These are phyloP conservation scores for Russula emetica DNA, from an alignment of 768 basidiomycete genomes.

Conservation along the genomic window DNA sequence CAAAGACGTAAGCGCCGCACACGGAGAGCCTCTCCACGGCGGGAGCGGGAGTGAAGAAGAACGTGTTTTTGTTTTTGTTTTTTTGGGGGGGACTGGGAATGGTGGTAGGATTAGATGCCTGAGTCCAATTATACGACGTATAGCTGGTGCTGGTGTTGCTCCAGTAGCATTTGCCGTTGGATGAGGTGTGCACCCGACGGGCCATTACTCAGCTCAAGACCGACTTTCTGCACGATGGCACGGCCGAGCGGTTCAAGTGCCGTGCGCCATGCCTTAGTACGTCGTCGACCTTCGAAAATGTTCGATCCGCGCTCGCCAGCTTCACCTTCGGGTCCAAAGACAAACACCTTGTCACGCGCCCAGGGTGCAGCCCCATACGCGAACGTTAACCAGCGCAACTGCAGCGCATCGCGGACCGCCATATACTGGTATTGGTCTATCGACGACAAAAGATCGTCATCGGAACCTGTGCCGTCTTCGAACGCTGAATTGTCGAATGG, in stretches of 20 bases:
- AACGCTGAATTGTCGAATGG: slow-evolving; percentile 34
- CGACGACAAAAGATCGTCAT: slow-evolving; percentile 52
- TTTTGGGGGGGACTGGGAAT: not conserved
- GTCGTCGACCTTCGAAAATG: slow-evolving; percentile 64
- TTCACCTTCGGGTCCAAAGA: slow-evolving; percentile 81
- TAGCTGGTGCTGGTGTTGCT: not conserved
- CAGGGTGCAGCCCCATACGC: slow-evolving; percentile 72
- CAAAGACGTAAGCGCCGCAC: too few species aligned
- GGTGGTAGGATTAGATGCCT: too few species aligned
- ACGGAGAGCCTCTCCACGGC: too few species aligned
- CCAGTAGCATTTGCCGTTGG: not conserved
- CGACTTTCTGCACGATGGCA: slow-evolving; percentile 65
- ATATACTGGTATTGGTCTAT: slow-evolving; percentile 65
- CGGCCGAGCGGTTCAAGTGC: slow-evolving; percentile 66
- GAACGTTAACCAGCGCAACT: slow-evolving; percentile 71
- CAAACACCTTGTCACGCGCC: slow-evolving; percentile 64
- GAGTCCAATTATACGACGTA: not conserved
- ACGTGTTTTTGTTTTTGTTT: not conserved
- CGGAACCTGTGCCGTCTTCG: slow-evolving; percentile 30
- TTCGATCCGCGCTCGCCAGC: slow-evolving; percentile 61
- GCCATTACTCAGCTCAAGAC: slow-evolving; percentile 67
- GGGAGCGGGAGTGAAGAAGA: not conserved
- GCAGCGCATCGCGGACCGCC: slow-evolving; percentile 65
- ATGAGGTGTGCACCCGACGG: slow-evolving; percentile 38
- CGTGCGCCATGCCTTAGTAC: slow-evolving; percentile 57